A percentile compares a stretch with the other conserved stretches of the same genome.
Conservation (phyloP, 2,329 filamentous ascomycete genomes). For the Fusarium sp. region DNA sequence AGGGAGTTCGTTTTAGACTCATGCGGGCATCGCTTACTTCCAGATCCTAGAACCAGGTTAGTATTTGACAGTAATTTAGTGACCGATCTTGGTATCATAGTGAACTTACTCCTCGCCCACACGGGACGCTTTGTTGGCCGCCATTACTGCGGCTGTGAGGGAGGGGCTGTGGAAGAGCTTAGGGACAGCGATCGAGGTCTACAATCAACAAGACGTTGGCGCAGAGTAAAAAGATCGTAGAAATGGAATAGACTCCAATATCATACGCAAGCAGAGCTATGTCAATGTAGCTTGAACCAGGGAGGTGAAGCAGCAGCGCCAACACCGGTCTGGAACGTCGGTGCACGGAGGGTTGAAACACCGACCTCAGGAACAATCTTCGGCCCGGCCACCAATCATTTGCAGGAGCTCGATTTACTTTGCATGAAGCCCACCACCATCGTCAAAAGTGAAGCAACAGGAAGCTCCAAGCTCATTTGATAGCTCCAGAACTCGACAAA, state of each 20-base stretch:
- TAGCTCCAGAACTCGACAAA: conserved; percentile 11
- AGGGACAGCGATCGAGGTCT: neutral
- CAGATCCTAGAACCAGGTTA: conserved; percentile 75
- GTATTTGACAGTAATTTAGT: conserved; percentile 20
- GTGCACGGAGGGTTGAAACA: conserved; percentile 39
- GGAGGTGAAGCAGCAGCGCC: conserved; percentile 29
- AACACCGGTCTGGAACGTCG: conserved; percentile 41
- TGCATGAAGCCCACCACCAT: conserved; percentile 32
- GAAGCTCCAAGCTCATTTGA: conserved; percentile 23
- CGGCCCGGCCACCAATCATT: conserved; percentile 51
- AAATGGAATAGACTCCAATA: neutral
- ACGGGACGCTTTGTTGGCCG: conserved; percentile 70
- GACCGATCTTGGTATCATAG: neutral
- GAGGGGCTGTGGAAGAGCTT: neutral
- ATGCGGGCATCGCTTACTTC: conserved; percentile 75
- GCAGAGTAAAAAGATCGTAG: neutral
- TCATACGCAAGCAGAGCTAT: conserved; percentile 6
- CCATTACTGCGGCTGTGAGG: conserved; percentile 56
- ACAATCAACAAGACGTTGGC: neutral
- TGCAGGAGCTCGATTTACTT: conserved; percentile 33
- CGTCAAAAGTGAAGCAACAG: conserved; percentile 24
- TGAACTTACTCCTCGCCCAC: conserved; percentile 70
- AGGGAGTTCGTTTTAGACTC: neutral
- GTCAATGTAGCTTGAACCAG: conserved; percentile 16
- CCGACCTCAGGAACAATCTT: conserved; percentile 50